These are phyloP conservation scores for Chrysanthemum makinoi DNA, from an alignment of 129 eudicot species.

Conservation along the genomic window DNA sequence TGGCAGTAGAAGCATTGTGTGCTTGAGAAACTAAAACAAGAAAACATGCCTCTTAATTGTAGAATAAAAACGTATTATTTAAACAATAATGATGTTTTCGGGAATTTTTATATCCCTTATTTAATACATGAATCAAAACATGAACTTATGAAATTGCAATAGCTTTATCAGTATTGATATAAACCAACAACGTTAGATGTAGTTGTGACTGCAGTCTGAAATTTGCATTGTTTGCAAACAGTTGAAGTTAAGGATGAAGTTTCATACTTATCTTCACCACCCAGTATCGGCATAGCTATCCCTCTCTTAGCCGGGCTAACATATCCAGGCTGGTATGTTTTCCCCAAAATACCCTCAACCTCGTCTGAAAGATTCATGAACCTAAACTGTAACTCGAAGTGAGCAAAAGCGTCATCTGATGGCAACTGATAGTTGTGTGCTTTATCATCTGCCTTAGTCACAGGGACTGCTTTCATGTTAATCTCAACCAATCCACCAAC, in stretches of 20 bases:
- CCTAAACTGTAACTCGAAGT: constrained; percentile 53
- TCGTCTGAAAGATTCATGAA: constrained; percentile 32
- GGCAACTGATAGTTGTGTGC: constrained; percentile 61
- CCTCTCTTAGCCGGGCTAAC: constrained; percentile 48
- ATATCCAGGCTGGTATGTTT: constrained; percentile 47
- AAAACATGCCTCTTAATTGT: neutral
- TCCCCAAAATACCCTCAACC: constrained; percentile 59
- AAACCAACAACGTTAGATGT: too few species aligned
- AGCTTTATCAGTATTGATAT: too few species aligned
- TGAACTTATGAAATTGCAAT: neutral
- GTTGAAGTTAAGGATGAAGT: constrained; percentile 40
- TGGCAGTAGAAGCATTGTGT: constrained; percentile 85
- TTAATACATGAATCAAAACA: neutral
- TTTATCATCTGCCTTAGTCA: constrained; percentile 44
- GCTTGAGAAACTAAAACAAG: neutral
- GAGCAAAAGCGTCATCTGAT: constrained; percentile 51
- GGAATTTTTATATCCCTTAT: neutral
- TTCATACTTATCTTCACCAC: constrained; percentile 61
- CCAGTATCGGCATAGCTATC: constrained; percentile 57
- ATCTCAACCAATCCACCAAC: constrained; percentile 41
- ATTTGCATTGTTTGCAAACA: neutral
- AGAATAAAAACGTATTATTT: too few species aligned
- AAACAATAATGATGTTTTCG: too few species aligned
- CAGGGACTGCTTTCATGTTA: constrained; percentile 44
- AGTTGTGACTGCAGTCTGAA: too few species aligned